Evolutionary conservation across 306 rosid genomes (phyloP), one percentile per base, ranked within the genome.

Genomic region (Morella rubra): DNA sequence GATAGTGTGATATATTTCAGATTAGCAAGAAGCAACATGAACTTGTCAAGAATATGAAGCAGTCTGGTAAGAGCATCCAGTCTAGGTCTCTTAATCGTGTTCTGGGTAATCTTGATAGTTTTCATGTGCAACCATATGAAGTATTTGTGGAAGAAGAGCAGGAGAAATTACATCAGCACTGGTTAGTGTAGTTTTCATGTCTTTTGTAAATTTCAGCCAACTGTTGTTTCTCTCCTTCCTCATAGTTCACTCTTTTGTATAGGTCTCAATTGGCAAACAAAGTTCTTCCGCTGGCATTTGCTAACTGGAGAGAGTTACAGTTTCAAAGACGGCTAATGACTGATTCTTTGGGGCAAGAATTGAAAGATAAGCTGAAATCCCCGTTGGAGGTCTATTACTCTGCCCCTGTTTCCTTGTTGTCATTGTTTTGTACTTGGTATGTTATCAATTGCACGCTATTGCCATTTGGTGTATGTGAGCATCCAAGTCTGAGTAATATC

Each of bases 1-100:
- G 73, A 85, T 75, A 52, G 73, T 73, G 75, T 53, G 22, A 41
- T 85, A 59, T 77, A 65, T 81, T 85, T 85, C 91, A 95, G 99
- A 87, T 95, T 81, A 95, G 96, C 80, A 95, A 81, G 87, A 87
- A 87, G 86, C 97, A 95, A 83, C 91, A 86, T 81, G 93, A 95
- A 72, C 90, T 95, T 75, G 93, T 95, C 73, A 90, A 87, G 87
- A 92, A 84, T 79, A 89, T 95, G 99, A 92, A 95, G 85, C 94
- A 86, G 84, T 86, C 95, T 60, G 93, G 93, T 71, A 87, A 85
- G 82, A 89, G 90, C 81, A 87, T 91, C 77, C 93, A 86, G 67
- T 87, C 92, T 54, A 87, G 86, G 84, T 88, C 97, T 69, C 96
- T 95, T 64, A 86, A 88, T 84, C 91, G 85, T 82, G 91, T 95